Conservation (phyloP, 768 basidiomycete species). For the Butyriboletus loyo region DNA sequence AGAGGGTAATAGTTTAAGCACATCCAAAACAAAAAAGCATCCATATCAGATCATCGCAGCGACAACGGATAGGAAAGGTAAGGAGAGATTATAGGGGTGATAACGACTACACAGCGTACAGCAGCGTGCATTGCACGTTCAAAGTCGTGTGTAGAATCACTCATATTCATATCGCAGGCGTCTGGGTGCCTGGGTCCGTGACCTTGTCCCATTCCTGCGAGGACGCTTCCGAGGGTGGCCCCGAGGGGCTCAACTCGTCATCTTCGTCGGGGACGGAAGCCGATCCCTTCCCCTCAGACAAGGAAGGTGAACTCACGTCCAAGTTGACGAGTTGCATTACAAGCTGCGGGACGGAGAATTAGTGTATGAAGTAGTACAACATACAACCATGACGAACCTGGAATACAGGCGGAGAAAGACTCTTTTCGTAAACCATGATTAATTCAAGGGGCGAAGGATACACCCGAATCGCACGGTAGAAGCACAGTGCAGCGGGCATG, state of each 20-base stretch:
- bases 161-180: constrained; percentile 41
- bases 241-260: constrained; percentile 56
- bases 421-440: constrained; percentile 92
- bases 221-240: constrained; percentile 81
- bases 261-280: constrained; percentile 45
- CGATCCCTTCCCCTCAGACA: constrained; percentile 29
- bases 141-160: constrained; percentile 25
- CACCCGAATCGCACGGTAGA: constrained; percentile 90
- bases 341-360: constrained; percentile 39
- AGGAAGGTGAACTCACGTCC: constrained; percentile 75
- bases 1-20: constrained; percentile 11
- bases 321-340: constrained; percentile 83
- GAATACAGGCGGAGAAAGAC: constrained; percentile 77
- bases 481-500: constrained; percentile 80
- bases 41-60: constrained; percentile 59
- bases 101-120: constrained; percentile 30
- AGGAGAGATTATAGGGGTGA: constrained; percentile 18
- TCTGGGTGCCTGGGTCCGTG: constrained; percentile 67
- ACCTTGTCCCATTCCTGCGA: constrained; percentile 90
- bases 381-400: constrained; percentile 45
- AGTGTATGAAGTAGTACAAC: background rate
- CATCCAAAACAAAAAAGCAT: constrained; percentile 30
- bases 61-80: constrained; percentile 22
- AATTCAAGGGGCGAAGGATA: constrained; percentile 95
- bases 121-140: constrained; percentile 29